Percentiles rank a stretch among this genome's conserved stretches.
phyloP scores from a whole-genome alignment of 73 alveolate genomes.

The Tetrahymena elliotti region DNA sequence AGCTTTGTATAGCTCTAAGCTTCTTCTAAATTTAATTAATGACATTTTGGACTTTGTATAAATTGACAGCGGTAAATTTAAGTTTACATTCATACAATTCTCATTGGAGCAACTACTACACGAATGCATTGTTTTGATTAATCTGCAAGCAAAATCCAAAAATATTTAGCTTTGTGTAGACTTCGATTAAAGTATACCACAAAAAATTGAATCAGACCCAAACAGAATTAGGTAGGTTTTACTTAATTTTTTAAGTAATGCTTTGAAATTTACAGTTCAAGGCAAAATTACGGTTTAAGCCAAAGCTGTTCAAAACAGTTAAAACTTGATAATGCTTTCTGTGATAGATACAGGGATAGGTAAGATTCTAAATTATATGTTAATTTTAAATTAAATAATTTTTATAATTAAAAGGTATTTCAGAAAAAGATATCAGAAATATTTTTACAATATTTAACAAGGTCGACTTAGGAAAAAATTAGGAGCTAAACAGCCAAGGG shows the following conservation, averaged over 20 bases:
- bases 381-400: constrained; percentile 22
- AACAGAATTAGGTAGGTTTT: constrained; percentile 36
- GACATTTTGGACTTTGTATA: constrained; percentile 33
- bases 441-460: constrained; percentile 29
- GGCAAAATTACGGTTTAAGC: constrained; percentile 18
- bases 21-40: constrained; percentile 22
- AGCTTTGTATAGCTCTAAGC: constrained; percentile 1
- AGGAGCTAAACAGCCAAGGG: neutral
- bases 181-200: neutral
- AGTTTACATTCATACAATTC: neutral
- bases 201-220: constrained; percentile 16
- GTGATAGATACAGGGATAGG: constrained; percentile 48
- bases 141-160: constrained; percentile 13
- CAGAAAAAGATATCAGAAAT: constrained; percentile 44
- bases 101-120: constrained; percentile 3
- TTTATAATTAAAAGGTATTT: neutral
- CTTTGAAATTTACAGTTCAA: constrained; percentile 34
- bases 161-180: constrained; percentile 7
- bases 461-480: constrained; percentile 33
- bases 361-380: constrained; percentile 27
- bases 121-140: constrained; percentile 23
- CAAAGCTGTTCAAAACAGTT: neutral
- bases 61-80: constrained; percentile 32
- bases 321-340: constrained; percentile 32
- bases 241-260: constrained; percentile 42